Percentiles rank a stretch among this genome's conserved stretches.
Evolutionary conservation across 2,329 filamentous ascomycete genomes (phyloP).

Genomic region (Fusarium nygamai): DNA sequence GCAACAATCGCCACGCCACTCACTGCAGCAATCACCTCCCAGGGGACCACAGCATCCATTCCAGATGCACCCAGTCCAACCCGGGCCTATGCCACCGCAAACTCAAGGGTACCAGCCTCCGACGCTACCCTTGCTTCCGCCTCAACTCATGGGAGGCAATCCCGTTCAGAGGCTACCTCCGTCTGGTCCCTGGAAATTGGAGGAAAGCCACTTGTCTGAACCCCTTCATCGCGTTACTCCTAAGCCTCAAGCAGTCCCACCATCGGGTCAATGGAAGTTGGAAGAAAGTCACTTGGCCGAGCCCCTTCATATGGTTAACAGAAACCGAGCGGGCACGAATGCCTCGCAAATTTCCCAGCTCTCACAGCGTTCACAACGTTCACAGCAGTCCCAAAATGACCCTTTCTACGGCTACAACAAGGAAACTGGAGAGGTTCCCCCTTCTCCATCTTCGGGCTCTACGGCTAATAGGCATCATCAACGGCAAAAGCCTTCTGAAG

Average conservation of each 20-base stretch:
- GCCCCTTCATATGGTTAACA: constrained; percentile 53
- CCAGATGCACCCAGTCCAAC: constrained; percentile 32
- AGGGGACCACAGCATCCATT: constrained; percentile 30
- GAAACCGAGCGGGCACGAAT: constrained; percentile 48
- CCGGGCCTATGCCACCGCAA: constrained; percentile 16
- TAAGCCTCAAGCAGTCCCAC: constrained; percentile 51
- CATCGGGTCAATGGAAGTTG: constrained; percentile 59
- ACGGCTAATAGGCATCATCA: constrained; percentile 28
- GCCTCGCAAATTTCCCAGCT: constrained; percentile 20
- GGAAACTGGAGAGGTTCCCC: constrained; percentile 56
- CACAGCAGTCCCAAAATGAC: constrained; percentile 45
- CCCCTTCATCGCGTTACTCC: constrained; percentile 53
- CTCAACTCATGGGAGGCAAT: constrained; percentile 44
- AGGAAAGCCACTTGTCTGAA: constrained; percentile 64
- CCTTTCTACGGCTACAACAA: constrained; percentile 51
- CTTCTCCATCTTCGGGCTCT: constrained; percentile 20
- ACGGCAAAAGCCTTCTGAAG: constrained; percentile 47
- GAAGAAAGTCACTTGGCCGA: constrained; percentile 64
- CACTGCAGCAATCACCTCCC: constrained; percentile 10
- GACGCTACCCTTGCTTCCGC: constrained; percentile 38
- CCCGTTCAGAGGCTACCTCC: constrained; percentile 55
- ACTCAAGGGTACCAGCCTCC: constrained; percentile 14
- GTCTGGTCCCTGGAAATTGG: constrained; percentile 61
- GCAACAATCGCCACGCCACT: constrained; percentile 8
- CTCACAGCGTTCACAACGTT: constrained; percentile 36